Percentiles rank a stretch among this genome's conserved stretches.
These are phyloP conservation scores for Kalaharituber pfeilii DNA, from an alignment of 2,329 filamentous ascomycete species.

Conservation along the genomic window DNA sequence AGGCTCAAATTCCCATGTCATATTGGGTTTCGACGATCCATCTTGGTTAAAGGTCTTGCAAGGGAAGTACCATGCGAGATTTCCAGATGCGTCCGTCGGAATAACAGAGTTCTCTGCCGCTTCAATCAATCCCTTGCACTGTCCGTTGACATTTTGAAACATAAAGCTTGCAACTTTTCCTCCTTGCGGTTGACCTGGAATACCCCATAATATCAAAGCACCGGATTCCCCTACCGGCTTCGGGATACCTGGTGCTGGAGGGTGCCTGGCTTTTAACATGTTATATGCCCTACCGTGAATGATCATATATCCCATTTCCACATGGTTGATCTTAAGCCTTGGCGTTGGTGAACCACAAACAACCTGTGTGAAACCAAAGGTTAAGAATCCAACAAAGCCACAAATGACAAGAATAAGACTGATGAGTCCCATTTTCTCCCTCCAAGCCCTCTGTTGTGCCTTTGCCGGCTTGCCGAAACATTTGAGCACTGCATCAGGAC, in stretches of 20 bases:
- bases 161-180: conserved; percentile 93
- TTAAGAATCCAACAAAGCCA: conserved; percentile 79
- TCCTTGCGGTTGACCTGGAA: conserved; percentile 47
- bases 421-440: conserved; percentile 93
- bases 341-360: conserved; percentile 61
- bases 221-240: conserved; percentile 32
- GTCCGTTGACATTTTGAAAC: conserved; percentile 96
- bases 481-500: conserved; percentile 62
- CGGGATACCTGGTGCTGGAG: conserved; percentile 61
- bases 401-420: conserved; percentile 84
- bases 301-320: conserved; percentile 75
- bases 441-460: conserved; percentile 81
- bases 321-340: conserved; percentile 66
- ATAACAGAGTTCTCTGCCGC: conserved; percentile 53
- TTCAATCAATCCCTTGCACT: conserved; percentile 82
- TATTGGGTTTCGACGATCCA: conserved; percentile 62
- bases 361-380: conserved; percentile 82
- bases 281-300: conserved; percentile 88
- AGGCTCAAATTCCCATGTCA: conserved; percentile 32
- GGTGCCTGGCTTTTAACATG: conserved; percentile 53
- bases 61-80: conserved; percentile 93
- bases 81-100: conserved; percentile 52
- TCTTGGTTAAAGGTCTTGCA: conserved; percentile 87
- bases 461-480: conserved; percentile 75
- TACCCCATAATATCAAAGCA: conserved; percentile 71